Percentiles rank a stretch among this genome's conserved stretches.
Evolutionary conservation across 768 basidiomycete species (phyloP).

Genomic region (Suillus ampliporus): DNA sequence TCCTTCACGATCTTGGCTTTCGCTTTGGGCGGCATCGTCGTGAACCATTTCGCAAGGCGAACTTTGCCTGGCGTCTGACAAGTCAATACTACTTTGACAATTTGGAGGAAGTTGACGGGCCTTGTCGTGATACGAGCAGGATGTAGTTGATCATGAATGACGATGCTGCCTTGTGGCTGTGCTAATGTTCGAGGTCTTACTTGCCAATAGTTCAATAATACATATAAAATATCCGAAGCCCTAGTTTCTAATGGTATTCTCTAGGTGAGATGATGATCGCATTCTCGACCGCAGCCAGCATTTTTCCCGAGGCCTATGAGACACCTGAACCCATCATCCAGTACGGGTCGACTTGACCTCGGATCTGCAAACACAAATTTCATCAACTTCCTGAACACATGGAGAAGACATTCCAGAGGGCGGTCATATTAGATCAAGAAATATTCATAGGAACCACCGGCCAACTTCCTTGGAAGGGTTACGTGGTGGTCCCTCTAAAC

Average conservation of each 20-base stretch:
- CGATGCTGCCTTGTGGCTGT: conserved; percentile 30
- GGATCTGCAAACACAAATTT: neutral
- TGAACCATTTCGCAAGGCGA: conserved; percentile 95
- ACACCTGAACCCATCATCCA: neutral
- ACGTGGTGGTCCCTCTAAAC: conserved; percentile 68
- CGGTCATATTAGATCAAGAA: conserved; percentile 95
- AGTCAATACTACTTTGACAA: conserved; percentile 18
- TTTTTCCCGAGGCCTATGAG: neutral
- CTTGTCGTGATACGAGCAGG: conserved; percentile 93
- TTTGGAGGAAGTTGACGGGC: conserved; percentile 42
- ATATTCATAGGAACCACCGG: conserved; percentile 59
- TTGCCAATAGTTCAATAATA: neutral
- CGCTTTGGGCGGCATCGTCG: conserved; percentile 76
- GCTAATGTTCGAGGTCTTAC: conserved; percentile 2
- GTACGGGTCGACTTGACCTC: neutral
- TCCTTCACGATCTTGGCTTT: conserved; percentile 96
- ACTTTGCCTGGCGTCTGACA: conserved; percentile 71
- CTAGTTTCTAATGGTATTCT: neutral
- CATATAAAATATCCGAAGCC: neutral
- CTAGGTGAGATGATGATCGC: too few species aligned
- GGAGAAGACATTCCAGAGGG: conserved; percentile 9
- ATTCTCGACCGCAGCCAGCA: neutral
- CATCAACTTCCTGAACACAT: conserved; percentile 17
- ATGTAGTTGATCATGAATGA: conserved; percentile 85
- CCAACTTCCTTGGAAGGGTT: conserved; percentile 35